A percentile compares a stretch with the other conserved stretches of the same genome.
These are phyloP conservation scores for Protostelium mycophagum DNA, from an alignment of 78 protist species.

Conservation along the genomic window DNA sequence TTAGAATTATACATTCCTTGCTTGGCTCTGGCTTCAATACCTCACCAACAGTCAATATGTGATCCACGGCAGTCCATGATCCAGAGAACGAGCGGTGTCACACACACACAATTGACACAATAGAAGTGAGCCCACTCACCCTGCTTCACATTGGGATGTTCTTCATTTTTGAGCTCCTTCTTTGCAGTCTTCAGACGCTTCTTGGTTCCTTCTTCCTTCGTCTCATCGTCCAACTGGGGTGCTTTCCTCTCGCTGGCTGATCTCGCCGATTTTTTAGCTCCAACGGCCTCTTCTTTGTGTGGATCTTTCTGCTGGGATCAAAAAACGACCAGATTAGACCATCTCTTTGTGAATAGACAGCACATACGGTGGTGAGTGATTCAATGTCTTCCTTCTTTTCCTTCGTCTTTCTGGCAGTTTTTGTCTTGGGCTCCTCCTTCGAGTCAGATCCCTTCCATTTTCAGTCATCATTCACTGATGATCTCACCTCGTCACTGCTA, in stretches of 20 bases:
- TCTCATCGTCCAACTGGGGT: background rate
- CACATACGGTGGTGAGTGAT: background rate
- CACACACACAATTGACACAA: too few relatives aligned
- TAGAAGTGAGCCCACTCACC: background rate
- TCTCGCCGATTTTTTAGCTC: background rate
- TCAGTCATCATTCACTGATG: too few relatives aligned
- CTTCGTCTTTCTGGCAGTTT: too few relatives aligned
- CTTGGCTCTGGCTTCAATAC: background rate
- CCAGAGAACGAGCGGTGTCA: too few relatives aligned
- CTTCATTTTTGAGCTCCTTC: background rate
- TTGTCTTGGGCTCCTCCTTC: too few relatives aligned
- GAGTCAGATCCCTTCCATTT: too few relatives aligned
- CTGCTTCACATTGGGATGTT: background rate
- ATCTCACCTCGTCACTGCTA: too few relatives aligned
- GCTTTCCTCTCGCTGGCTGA: background rate
- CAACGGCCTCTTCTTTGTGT: background rate
- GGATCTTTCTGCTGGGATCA: background rate
- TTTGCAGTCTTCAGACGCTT: background rate
- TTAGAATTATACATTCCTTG: background rate
- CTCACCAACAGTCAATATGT: background rate
- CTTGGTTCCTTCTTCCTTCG: background rate
- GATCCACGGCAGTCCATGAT: too few relatives aligned
- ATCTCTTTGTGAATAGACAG: too few relatives aligned
- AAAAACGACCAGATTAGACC: background rate
- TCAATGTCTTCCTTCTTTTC: background rate